phyloP scores from a whole-genome alignment of 257 asterid species.

The Lantana camara region DNA sequence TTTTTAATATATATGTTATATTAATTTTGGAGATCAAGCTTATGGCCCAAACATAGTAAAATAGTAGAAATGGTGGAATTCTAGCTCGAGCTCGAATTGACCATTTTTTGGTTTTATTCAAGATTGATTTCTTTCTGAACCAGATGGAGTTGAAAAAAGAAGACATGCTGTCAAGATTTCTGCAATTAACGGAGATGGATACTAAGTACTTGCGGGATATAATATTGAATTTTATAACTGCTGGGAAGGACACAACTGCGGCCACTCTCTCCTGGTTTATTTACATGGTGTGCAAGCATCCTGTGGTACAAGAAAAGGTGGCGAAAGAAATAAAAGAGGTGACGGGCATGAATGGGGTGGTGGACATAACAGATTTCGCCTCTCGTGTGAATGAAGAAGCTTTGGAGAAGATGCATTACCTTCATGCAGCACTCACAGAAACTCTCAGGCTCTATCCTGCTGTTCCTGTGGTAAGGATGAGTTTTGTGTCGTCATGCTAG shows the following conservation, averaged over 20 bases:
- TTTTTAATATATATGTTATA: too few relatives aligned
- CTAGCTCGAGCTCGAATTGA: too few relatives aligned
- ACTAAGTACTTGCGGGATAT: constrained; percentile 58
- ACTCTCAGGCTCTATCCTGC: constrained; percentile 69
- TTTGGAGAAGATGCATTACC: constrained; percentile 61
- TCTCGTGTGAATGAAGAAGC: constrained; percentile 43
- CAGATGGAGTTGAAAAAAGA: constrained; percentile 52
- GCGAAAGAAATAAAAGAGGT: constrained; percentile 44
- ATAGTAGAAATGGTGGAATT: too few relatives aligned
- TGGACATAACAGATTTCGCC: constrained; percentile 38
- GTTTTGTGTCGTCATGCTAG: neutral
- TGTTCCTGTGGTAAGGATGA: constrained; percentile 61
- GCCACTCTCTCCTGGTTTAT: constrained; percentile 57
- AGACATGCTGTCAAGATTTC: constrained; percentile 64
- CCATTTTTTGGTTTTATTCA: too few relatives aligned
- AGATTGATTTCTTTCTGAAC: neutral
- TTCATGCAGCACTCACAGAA: constrained; percentile 59
- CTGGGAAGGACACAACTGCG: constrained; percentile 65
- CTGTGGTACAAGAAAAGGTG: constrained; percentile 51
- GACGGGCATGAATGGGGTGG: constrained; percentile 20
- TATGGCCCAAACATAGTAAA: too few relatives aligned
- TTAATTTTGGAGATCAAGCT: too few relatives aligned
- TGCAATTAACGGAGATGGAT: constrained; percentile 37
- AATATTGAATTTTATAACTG: constrained; percentile 54
- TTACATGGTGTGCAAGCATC: constrained; percentile 57